Conservation (phyloP, 768 basidiomycete species). For the Kwoniella sp. region DNA sequence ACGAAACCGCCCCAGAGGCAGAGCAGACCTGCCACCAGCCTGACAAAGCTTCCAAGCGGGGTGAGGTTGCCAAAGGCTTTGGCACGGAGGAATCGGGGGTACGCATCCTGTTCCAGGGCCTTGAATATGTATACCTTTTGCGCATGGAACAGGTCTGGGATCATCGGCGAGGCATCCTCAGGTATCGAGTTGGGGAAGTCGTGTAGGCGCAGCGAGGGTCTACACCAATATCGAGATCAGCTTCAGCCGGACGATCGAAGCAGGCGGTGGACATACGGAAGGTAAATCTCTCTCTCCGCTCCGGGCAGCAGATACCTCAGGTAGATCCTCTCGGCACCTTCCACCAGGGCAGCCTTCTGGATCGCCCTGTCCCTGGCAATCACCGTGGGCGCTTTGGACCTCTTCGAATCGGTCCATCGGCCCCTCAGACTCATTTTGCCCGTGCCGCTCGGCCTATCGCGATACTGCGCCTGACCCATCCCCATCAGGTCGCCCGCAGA, state of each 20-base stretch:
- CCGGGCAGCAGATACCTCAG: constrained; percentile 83
- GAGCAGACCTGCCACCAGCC: constrained; percentile 78
- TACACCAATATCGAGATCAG: constrained; percentile 1
- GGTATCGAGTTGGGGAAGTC: constrained; percentile 75
- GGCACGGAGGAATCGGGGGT: constrained; percentile 75
- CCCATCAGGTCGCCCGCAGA: background rate
- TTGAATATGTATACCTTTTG: constrained; percentile 98
- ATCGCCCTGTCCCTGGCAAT: constrained; percentile 90
- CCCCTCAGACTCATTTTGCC: constrained; percentile 18
- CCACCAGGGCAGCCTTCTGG: constrained; percentile 79
- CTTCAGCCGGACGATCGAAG: background rate
- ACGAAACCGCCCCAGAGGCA: constrained; percentile 93
- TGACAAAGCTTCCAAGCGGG: constrained; percentile 77
- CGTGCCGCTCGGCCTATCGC: constrained; percentile 14
- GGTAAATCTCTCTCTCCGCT: constrained; percentile 96
- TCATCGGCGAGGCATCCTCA: constrained; percentile 58
- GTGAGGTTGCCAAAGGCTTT: constrained; percentile 99
- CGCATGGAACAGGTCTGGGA: constrained; percentile 90
- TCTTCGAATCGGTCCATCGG: constrained; percentile 9
- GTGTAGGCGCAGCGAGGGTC: constrained; percentile 79
- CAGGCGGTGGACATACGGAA: constrained; percentile 56
- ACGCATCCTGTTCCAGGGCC: constrained; percentile 76
- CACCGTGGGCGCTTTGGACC: constrained; percentile 72
- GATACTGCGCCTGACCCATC: constrained; percentile 1
- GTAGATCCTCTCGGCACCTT: constrained; percentile 92